phyloP scores from a whole-genome alignment of 208 protist species.

The Trypanosoma cruzi region DNA sequence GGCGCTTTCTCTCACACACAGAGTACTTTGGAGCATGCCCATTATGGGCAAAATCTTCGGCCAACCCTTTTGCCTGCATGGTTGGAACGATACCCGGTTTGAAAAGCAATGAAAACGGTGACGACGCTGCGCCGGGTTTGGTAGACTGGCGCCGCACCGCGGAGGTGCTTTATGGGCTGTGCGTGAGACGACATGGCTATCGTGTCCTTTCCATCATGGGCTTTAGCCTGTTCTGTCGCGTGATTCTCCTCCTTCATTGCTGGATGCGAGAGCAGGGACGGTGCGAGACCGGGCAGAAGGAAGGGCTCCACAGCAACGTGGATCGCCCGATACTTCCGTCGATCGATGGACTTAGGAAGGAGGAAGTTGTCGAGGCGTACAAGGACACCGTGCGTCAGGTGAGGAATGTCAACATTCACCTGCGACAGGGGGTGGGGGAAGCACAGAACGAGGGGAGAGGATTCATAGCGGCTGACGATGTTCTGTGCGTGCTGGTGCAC shows the following conservation, averaged over 20 bases:
- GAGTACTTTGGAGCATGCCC: constrained; percentile 24
- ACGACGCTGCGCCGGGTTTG: constrained; percentile 28
- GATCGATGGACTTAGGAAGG: constrained; percentile 41
- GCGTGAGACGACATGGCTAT: constrained; percentile 54
- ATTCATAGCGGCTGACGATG: constrained; percentile 33
- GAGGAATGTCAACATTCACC: background rate
- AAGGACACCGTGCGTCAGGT: constrained; percentile 30
- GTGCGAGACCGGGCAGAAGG: background rate
- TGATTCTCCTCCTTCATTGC: constrained; percentile 56
- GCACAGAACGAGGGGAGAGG: background rate
- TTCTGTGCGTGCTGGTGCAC: constrained; percentile 45
- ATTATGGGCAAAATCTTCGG: background rate
- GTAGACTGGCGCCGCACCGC: constrained; percentile 52
- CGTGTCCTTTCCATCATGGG: constrained; percentile 46
- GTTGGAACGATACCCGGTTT: background rate
- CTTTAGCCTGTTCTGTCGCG: constrained; percentile 63
- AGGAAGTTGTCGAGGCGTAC: constrained; percentile 55
- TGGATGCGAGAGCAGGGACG: constrained; percentile 28
- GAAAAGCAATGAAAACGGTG: background rate
- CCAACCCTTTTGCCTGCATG: background rate
- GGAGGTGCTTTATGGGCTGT: constrained; percentile 48
- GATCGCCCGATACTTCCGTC: constrained; percentile 28
- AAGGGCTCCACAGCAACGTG: background rate
- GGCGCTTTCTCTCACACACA: constrained; percentile 39
- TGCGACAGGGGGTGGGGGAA: background rate